Percentiles rank a stretch among this genome's conserved stretches.
These are phyloP conservation scores for Typha latifolia DNA, from an alignment of 176 grass and related monocot genomes.

Conservation along the genomic window DNA sequence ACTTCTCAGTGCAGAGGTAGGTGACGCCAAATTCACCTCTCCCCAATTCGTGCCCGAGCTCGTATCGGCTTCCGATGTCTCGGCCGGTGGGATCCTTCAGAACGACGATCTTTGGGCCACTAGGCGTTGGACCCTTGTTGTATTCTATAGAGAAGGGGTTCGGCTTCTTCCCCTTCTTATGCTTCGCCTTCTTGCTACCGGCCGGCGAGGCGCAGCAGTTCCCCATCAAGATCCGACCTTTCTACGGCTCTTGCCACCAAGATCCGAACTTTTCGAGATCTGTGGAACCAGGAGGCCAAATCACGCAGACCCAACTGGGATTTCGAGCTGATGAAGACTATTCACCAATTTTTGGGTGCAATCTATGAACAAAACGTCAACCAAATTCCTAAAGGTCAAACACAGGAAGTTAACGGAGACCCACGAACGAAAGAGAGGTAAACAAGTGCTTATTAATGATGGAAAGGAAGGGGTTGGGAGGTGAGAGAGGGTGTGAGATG, in stretches of 20 bases:
- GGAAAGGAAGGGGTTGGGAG: background rate
- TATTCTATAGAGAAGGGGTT: conserved; percentile 36
- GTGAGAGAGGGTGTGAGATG: background rate
- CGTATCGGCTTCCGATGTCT: conserved; percentile 17
- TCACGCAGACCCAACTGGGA: background rate
- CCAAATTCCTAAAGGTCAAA: background rate
- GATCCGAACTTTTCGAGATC: background rate
- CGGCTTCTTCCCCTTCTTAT: conserved; percentile 9
- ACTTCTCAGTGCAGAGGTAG: conserved; percentile 24
- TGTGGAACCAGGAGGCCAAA: background rate
- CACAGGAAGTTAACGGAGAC: background rate
- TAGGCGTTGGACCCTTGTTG: conserved; percentile 4
- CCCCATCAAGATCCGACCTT: conserved; percentile 27
- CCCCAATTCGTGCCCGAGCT: conserved; percentile 20
- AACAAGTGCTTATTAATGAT: background rate
- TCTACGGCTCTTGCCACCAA: background rate
- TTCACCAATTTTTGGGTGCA: background rate
- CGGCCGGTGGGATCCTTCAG: conserved; percentile 1
- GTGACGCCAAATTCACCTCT: conserved; percentile 28
- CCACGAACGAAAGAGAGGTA: background rate
- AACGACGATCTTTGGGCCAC: background rate
- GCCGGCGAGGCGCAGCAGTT: conserved; percentile 53
- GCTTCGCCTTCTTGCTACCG: conserved; percentile 12
- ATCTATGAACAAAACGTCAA: background rate
- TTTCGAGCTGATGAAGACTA: background rate